phyloP scores from a whole-genome alignment of 2,329 filamentous ascomycete species.

The Xylaria polymorpha region DNA sequence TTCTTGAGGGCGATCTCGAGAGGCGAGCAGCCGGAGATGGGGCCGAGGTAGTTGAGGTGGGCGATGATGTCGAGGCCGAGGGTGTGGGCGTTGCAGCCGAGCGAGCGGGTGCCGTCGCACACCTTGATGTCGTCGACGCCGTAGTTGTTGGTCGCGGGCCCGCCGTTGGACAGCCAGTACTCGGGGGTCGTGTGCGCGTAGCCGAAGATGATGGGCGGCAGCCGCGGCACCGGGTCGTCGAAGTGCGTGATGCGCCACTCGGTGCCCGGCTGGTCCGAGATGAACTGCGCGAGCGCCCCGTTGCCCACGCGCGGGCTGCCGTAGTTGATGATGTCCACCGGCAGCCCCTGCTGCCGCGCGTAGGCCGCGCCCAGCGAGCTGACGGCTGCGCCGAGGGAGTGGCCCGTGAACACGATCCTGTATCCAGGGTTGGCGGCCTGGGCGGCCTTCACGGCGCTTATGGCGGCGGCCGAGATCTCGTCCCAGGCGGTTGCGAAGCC shows the following conservation, averaged over 20 bases:
- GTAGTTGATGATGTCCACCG: conserved; percentile 71
- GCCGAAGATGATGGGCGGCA: conserved; percentile 70
- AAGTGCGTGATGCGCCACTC: conserved; percentile 75
- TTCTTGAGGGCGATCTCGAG: conserved; percentile 43
- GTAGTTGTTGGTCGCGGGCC: conserved; percentile 52
- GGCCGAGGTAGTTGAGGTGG: conserved; percentile 63
- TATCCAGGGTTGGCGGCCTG: conserved; percentile 61
- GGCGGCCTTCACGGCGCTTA: conserved; percentile 59
- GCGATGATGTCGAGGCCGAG: conserved; percentile 57
- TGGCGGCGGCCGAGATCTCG: conserved; percentile 60
- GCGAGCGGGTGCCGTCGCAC: conserved; percentile 62
- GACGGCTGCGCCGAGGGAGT: conserved; percentile 75
- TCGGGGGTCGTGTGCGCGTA: conserved; percentile 77
- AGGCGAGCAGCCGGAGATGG: conserved; percentile 56
- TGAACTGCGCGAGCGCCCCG: conserved; percentile 62
- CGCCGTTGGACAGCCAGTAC: conserved; percentile 67
- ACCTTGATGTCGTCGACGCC: conserved; percentile 55
- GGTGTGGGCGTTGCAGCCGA: conserved; percentile 61
- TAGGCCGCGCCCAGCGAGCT: conserved; percentile 69
- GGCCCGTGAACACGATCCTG: conserved; percentile 70
- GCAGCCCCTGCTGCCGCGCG: conserved; percentile 61
- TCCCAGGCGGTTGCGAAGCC: conserved; percentile 71
- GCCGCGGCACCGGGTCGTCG: conserved; percentile 74
- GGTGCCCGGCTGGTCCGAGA: conserved; percentile 63
- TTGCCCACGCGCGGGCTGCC: conserved; percentile 75